Conservation (phyloP, 768 basidiomycete species). For the Pilatotrama ljubarskyi region DNA sequence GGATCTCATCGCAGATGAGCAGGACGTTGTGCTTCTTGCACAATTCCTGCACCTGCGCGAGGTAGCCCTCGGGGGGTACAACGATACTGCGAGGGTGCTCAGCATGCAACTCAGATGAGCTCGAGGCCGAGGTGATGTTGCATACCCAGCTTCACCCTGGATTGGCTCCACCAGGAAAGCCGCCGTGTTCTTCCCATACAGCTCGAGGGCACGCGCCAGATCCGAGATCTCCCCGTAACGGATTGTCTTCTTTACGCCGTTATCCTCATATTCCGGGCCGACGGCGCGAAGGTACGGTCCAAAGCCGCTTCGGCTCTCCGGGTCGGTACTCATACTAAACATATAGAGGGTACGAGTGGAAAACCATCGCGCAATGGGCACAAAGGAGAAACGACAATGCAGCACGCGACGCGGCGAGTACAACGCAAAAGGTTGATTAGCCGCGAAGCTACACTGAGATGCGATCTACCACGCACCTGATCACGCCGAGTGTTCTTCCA, state of each 20-base stretch:
- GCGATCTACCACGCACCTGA: constrained; percentile 49
- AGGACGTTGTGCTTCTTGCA: constrained; percentile 93
- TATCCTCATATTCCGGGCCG: constrained; percentile 71
- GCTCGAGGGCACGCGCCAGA: constrained; percentile 75
- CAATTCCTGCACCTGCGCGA: constrained; percentile 70
- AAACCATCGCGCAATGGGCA: not conserved
- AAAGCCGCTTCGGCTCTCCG: constrained; percentile 82
- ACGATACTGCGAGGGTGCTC: constrained; percentile 62
- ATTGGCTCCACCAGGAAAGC: constrained; percentile 98
- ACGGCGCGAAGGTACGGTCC: constrained; percentile 88
- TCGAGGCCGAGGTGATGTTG: constrained; percentile 12
- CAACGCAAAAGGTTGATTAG: constrained; percentile 15
- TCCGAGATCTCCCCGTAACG: constrained; percentile 84
- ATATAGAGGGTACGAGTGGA: not conserved
- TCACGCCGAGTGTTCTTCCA: constrained; percentile 87
- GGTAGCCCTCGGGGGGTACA: constrained; percentile 87
- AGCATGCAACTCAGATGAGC: not conserved
- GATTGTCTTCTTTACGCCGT: constrained; percentile 55
- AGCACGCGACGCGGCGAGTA: constrained; percentile 18
- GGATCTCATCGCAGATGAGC: constrained; percentile 98
- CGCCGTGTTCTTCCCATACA: constrained; percentile 80
- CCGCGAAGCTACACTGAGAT: constrained; percentile 11
- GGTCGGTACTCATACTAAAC: constrained; percentile 89
- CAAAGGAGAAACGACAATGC: constrained; percentile 7
- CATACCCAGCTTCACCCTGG: constrained; percentile 97